Evolutionary conservation across 257 asterid species (phyloP).

Genomic region (Fraxinus quadrangulata): DNA sequence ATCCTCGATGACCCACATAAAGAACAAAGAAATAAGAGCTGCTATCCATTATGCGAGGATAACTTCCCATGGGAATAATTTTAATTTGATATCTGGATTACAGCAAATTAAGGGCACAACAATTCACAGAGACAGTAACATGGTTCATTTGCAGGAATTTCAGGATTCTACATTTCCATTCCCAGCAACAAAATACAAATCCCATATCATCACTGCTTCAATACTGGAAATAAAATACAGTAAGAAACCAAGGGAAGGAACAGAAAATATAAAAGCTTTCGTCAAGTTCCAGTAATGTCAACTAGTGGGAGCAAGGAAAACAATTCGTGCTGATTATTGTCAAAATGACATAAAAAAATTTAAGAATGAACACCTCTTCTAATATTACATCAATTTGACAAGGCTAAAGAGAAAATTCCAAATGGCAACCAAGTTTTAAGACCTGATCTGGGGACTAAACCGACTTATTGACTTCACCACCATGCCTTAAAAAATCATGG

Average conservation of each 20-base stretch:
- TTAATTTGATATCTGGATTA: constrained; percentile 77
- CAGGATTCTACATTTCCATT: constrained; percentile 10
- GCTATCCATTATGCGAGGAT: constrained; percentile 94
- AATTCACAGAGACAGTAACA: constrained; percentile 15
- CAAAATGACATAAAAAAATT: neutral
- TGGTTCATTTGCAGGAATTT: constrained; percentile 15
- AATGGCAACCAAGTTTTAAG: neutral
- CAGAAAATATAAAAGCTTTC: constrained; percentile 8
- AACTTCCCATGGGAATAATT: constrained; percentile 97
- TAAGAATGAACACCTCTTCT: neutral
- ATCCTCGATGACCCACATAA: too few species aligned
- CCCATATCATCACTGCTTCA: neutral
- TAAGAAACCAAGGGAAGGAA: neutral
- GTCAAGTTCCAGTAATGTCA: neutral
- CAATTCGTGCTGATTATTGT: constrained; percentile 1
- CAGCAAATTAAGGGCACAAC: constrained; percentile 41
- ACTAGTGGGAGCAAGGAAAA: neutral
- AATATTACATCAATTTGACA: neutral
- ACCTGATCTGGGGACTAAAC: neutral
- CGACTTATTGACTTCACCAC: neutral
- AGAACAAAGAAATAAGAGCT: constrained; percentile 14
- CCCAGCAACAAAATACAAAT: neutral
- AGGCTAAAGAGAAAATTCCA: neutral
- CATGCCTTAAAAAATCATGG: neutral
- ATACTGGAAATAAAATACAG: constrained; percentile 2